Base-by-base conservation (phyloP, 805 yeast species). In the Maudiozyma bulderi region DNA sequence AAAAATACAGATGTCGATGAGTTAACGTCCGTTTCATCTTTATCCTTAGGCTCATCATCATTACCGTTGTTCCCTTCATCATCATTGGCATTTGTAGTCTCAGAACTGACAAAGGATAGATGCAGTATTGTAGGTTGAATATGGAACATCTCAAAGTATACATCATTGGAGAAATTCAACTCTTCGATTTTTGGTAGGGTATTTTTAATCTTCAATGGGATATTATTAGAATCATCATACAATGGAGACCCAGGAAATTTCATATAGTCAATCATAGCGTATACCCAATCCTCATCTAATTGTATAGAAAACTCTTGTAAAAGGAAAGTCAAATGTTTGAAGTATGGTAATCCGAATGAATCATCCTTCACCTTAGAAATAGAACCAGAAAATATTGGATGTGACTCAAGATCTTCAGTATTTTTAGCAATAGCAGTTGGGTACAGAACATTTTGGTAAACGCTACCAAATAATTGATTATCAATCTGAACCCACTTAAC, bases 401-500 rank as follows among this genome's bases (percentile, higher is more conserved):
- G 98, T 46, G 75, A 81, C 49, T 82, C 84, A 78, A 89, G 78
- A 58, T 91, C 98, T 54, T 78, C 78, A 4, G 83, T 79, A 0
- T 87, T 82, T 58, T 87, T 86, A 1, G 96, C 95, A 44, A 93
- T 78, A 8, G 87, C 89, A 2, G 89, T 83, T 4, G 99, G 99
- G 62, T 87, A 95, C 8, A 93, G 54, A 10, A 93, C 72, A 48
- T 90, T 91, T 2, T 97, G 97, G 68, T 77, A 93, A 1, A 83
- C 77, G 10, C 95, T 86, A 3, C 96, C 95, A 58, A 81, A 87
- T 44, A 91, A 68, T 62, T 89, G 96, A 59, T 93, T 91, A 64
- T 93, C 99, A 44, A 91, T 74, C 65, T 93, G 99, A 33, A 93
- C 71, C 99, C 99, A 95, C 61, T 91, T 90, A 57, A 90, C 66